Conservation (phyloP, 2,329 filamentous ascomycete genomes). For the Leptographium lundbergii region DNA sequence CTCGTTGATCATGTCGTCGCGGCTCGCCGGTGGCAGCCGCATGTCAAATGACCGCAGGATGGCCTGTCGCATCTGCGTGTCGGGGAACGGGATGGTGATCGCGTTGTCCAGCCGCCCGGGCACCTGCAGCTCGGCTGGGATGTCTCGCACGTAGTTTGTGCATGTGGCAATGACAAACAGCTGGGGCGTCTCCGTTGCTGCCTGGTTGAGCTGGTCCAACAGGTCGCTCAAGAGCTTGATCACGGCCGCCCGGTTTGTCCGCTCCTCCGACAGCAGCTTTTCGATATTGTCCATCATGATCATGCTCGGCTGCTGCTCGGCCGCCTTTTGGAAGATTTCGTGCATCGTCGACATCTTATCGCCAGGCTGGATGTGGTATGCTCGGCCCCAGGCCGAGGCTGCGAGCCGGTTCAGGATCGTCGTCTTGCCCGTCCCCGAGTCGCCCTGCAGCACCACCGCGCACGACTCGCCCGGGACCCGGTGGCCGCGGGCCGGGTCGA, state of each 20-base stretch:
- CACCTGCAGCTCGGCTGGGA: conserved; percentile 57
- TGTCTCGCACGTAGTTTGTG: conserved; percentile 53
- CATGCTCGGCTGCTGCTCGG: conserved; percentile 57
- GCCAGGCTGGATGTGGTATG: conserved; percentile 45
- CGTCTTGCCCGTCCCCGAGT: conserved; percentile 75
- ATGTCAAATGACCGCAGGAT: conserved; percentile 54
- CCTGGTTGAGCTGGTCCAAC: conserved; percentile 31
- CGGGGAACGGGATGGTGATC: conserved; percentile 67
- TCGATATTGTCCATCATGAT: conserved; percentile 72
- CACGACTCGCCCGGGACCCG: conserved; percentile 20
- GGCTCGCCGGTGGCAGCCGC: conserved; percentile 31
- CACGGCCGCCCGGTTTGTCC: conserved; percentile 35
- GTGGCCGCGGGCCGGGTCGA: conserved; percentile 18
- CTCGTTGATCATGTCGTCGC: conserved; percentile 39
- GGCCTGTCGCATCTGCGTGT: conserved; percentile 54
- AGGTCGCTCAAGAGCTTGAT: conserved; percentile 39
- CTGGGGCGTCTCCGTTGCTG: conserved; percentile 24
- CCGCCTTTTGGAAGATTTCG: conserved; percentile 57
- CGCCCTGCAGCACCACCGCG: conserved; percentile 65
- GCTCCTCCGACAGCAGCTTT: conserved; percentile 50
- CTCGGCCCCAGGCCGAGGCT: conserved; percentile 55
- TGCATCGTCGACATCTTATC: conserved; percentile 48
- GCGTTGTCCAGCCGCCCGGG: conserved; percentile 52
- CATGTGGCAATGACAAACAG: conserved; percentile 68
- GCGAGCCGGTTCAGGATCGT: conserved; percentile 58